Base-by-base conservation (phyloP, 2,329 filamentous ascomycete genomes). In the Samsoniella hepiali region DNA sequence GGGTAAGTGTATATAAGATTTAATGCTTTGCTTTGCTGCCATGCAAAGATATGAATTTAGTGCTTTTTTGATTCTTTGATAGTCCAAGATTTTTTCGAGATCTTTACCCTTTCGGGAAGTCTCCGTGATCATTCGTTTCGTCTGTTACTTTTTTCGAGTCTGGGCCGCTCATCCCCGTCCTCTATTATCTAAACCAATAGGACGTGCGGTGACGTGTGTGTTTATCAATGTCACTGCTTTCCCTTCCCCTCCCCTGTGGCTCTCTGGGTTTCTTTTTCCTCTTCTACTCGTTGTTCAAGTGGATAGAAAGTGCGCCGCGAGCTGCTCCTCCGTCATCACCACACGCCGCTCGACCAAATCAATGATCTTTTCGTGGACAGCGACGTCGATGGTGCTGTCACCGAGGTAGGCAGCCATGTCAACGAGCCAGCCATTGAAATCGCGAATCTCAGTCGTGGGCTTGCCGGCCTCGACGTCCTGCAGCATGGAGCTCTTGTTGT, bases 401-500 rank as follows among this genome's bases (percentile, higher is more conserved):
- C 58, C 49, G 4, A 82, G 72, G 36, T 77, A 76, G 22, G 67
- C 69, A 6, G 78, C 80, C 68, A 73, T 81, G 45, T 81, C 80
- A 40, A 82, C 74, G 22, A 87, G 72, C 79, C 82, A 87, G 60
- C 85, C 85, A 69, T 87, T 88, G 68, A 88, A 82, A 66, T 86
- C 83, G 57, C 76, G 71, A 50, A 88, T 78, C 70, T 87, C 85
- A 32, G 60, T 62, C 6, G 85, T 87, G 63, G 71, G 68, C 69
- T 80, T 81, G 17, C 81, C 81, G 7, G 80, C 78, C 38, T 70
- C 72, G 13, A 83, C 78, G 68, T 88, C 85, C 72, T 88, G 85
- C 5, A 86, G 77, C 85, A 88, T 88, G 5, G 84, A 87, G 71
- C 84, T 87, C 10, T 75, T 81, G 70, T 88, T 88, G 38, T 80